Conservation (phyloP, 1,284 basidiomycete genomes). For the Marasmius fiardii region DNA sequence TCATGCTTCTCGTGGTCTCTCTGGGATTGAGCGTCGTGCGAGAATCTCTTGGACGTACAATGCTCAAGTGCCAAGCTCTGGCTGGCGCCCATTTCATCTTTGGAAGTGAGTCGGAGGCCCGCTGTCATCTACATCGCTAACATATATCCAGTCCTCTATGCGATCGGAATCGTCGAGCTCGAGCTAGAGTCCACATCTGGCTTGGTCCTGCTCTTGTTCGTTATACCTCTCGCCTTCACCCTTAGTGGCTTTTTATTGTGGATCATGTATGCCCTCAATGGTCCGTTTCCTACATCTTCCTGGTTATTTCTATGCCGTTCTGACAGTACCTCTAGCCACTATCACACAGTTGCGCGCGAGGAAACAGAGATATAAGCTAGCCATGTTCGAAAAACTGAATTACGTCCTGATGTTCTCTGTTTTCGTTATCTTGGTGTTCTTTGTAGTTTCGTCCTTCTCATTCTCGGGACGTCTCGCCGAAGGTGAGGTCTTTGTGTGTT, state of each 20-base stretch:
- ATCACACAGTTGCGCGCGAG: constrained; percentile 80
- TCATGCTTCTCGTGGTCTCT: constrained; percentile 90
- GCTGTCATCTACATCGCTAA: background rate
- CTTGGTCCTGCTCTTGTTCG: constrained; percentile 76
- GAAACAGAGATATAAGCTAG: constrained; percentile 85
- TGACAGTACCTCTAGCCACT: constrained; percentile 53
- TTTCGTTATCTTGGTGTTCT: constrained; percentile 84
- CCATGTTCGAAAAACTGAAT: constrained; percentile 85
- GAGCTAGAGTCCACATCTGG: constrained; percentile 87
- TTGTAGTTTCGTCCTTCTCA: constrained; percentile 87
- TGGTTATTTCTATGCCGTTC: constrained; percentile 2
- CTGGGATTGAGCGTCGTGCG: constrained; percentile 84
- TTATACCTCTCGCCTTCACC: constrained; percentile 92
- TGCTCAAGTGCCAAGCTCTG: constrained; percentile 76
- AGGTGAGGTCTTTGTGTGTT: constrained; percentile 43
- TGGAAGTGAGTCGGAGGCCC: constrained; percentile 60
- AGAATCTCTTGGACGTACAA: constrained; percentile 75
- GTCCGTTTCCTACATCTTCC: constrained; percentile 33
- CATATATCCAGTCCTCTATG: constrained; percentile 69
- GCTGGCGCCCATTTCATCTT: constrained; percentile 89
- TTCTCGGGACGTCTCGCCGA: constrained; percentile 90
- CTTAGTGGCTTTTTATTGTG: constrained; percentile 93
- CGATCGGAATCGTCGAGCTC: constrained; percentile 89
- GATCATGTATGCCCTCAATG: constrained; percentile 90
- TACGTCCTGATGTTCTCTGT: constrained; percentile 86